Evolutionary conservation across 352 stramenopile species (phyloP), one percentile per base, ranked within the genome.

Genomic region (Phytophthora idaei): DNA sequence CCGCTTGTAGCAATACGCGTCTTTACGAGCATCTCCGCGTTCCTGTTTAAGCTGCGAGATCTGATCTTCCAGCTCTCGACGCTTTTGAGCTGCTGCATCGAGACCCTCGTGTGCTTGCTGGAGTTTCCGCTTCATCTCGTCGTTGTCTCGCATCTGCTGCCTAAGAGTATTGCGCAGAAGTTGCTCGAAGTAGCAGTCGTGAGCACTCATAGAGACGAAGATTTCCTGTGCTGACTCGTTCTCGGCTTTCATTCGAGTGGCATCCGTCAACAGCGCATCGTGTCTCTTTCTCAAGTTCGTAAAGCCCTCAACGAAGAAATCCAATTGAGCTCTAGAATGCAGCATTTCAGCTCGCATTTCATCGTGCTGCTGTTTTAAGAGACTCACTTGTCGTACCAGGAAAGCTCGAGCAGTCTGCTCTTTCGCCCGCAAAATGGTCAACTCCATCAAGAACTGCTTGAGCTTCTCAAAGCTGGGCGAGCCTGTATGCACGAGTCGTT

Each of bases 241-340:
- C 53, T 88, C 79, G 3, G 83, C 83, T 37, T 84, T 81, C 54
- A 87, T 81, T 4, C 74, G 69, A 10, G 75, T 82, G 14, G 83
- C 80, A 31, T 80, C 76, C 11, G 76, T 80, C 4, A 94, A 46
- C 6, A 92, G 53, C 2, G 77, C 75, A 39, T 94, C 85, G 60
- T 92, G 85, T 15, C 83, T 78, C n/a, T 71, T 62, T 2, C 85
- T 64, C 17, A 94, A 47, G 37, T 91, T 90, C 11, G 81, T 83
- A 39, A 91, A 92, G 1, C 85, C 85, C 2, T 90, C 75, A 32
- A 94, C 78, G 45, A 94, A 94, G 71, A 94, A 92, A 29, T 85
- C 82, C 44, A 94, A 78, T 57, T 94, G 85, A 3, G 51, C 67
- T 17, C 80, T 73, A 0, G 82, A 92, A 48, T 91, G 83, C 15